Evolutionary conservation across 805 yeast species (phyloP), one percentile per base, ranked within the genome.

Genomic region (Hanseniaspora thailandica): DNA sequence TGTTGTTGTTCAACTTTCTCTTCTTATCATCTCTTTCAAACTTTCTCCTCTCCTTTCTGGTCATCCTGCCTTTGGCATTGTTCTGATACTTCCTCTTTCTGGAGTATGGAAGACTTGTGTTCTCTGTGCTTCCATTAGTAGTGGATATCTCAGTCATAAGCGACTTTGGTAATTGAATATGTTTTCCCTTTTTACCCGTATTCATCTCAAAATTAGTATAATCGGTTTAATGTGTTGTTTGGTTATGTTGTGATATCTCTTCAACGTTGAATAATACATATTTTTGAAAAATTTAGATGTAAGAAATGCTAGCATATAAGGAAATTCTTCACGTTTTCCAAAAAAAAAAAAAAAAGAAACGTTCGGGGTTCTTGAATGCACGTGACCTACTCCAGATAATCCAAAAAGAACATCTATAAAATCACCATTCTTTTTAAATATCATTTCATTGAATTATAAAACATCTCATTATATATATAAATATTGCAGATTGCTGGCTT

Each of bases 141-240:
- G 61, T 17, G 79, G 62, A 34, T 65, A 59, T 1, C 80, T 81
- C 1, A 84, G 84, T 22, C 80, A 66, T 55, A 78, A 70, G 51
- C 78, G 78, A n/a, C 71, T 75, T 50, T 4, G 54, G 54, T 6
- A 50, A 23, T 22, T 50, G 54, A 7, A 50, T 50, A 57, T 75
- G 78, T 23, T 38, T 53, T n/a, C 46, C 45, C 6, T 25, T 43
- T 19, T 26, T 33, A 8, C 23, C 34, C 19, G 28, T 51, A 10
- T 17, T 48, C 26, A 30, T 39, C 13, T n/a, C n/a, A n/a, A n/a
- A n/a, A n/a, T n/a, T n/a, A n/a, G n/a, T n/a, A n/a, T n/a, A n/a
- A n/a, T n/a, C n/a, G n/a, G n/a, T n/a, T n/a, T n/a, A n/a, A n/a
- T n/a, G n/a, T n/a, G n/a, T n/a, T n/a, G n/a, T n/a, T n/a, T n/a